Evolutionary conservation across 2,329 filamentous ascomycete genomes (phyloP).

Genomic region (Apiospora marii): DNA sequence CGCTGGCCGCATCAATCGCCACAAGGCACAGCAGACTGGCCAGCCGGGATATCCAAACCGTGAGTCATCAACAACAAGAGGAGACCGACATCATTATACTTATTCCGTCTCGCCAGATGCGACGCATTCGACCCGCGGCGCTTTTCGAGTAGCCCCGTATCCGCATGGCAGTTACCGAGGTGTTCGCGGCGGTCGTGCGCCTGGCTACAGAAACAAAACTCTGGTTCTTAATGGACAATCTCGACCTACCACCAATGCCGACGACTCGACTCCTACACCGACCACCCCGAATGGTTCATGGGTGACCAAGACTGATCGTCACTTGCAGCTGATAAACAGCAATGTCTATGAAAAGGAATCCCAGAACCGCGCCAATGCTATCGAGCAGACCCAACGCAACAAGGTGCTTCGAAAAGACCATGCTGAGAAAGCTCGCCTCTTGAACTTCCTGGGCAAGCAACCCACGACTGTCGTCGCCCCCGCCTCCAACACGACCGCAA

Average conservation of each 20-base stretch:
- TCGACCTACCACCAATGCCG: conserved; percentile 30
- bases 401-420: conserved; percentile 62
- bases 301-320: conserved; percentile 77
- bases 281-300: conserved; percentile 56
- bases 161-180: conserved; percentile 37
- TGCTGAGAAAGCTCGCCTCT: conserved; percentile 65
- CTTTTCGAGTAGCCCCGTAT: conserved; percentile 40
- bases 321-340: conserved; percentile 84
- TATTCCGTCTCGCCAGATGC: conserved; percentile 28
- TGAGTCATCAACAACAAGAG: neutral
- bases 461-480: conserved; percentile 34
- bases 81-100: neutral
- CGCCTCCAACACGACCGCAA: conserved; percentile 41
- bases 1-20: conserved; percentile 77
- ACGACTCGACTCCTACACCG: conserved; percentile 38
- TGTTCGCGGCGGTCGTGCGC: conserved; percentile 35
- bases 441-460: conserved; percentile 52
- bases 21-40: conserved; percentile 70
- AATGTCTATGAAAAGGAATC: conserved; percentile 78
- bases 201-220: conserved; percentile 43
- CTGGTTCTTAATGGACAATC: conserved; percentile 42
- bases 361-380: conserved; percentile 72
- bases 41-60: conserved; percentile 27
- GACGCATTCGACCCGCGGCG: conserved; percentile 32
- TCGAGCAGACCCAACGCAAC: conserved; percentile 72